Conservation (phyloP, 345 rosid species). For the Populus davidiana region DNA sequence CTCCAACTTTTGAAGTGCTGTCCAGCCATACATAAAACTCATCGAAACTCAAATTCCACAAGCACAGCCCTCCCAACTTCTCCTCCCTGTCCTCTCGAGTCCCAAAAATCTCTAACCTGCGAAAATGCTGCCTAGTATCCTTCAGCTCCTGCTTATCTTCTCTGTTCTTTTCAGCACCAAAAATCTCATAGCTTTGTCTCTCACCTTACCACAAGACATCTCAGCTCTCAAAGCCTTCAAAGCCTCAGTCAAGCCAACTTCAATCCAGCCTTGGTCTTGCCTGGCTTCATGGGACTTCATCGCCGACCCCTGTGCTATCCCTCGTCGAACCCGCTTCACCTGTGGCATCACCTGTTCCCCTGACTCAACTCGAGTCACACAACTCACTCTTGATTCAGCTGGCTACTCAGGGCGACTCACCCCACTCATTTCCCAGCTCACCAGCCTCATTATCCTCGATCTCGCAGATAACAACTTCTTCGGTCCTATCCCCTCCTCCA, state of each 20-base stretch:
- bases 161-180: background rate
- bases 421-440: constrained; percentile 59
- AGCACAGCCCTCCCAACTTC: background rate
- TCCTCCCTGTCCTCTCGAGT: background rate
- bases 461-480: constrained; percentile 69
- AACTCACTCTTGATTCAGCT: constrained; percentile 74
- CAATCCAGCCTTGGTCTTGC: constrained; percentile 61
- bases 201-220: constrained; percentile 38
- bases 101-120: background rate
- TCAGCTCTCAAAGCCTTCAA: constrained; percentile 61
- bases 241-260: constrained; percentile 46
- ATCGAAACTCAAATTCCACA: background rate
- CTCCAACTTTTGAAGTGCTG: background rate
- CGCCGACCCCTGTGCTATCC: constrained; percentile 60
- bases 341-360: constrained; percentile 62
- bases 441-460: constrained; percentile 51
- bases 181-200: background rate
- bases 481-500: constrained; percentile 59
- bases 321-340: constrained; percentile 66
- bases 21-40: constrained; percentile 10
- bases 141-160: background rate
- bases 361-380: constrained; percentile 48
- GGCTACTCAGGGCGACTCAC: constrained; percentile 74
- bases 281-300: constrained; percentile 68
- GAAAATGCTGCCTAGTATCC: background rate